Percentiles rank a stretch among this genome's conserved stretches.
Evolutionary conservation across 441 rosid species (phyloP).

Genomic region (Breynia disticha): DNA sequence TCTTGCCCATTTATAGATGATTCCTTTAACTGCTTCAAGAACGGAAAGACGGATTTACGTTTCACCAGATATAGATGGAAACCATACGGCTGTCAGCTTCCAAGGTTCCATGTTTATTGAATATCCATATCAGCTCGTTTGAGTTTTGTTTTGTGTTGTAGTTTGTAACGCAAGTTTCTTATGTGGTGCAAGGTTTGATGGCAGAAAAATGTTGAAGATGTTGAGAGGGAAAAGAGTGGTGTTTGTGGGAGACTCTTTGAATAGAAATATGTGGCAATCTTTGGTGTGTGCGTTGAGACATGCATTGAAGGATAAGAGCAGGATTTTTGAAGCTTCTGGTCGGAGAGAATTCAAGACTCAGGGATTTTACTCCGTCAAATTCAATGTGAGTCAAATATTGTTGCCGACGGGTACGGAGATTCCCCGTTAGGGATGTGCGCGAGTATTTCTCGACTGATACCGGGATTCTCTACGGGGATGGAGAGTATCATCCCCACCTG

Average conservation of each 20-base stretch:
- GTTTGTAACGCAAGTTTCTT: background rate
- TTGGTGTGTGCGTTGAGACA: conserved; percentile 48
- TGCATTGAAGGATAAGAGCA: conserved; percentile 28
- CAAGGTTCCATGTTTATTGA: conserved; percentile 31
- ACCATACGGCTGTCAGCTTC: conserved; percentile 52
- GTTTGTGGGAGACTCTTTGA: conserved; percentile 67
- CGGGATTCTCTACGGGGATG: no score
- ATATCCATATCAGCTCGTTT: background rate
- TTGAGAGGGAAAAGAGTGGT: conserved; percentile 47
- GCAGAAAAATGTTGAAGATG: conserved; percentile 46
- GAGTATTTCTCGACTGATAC: no score
- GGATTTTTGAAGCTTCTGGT: conserved; percentile 47
- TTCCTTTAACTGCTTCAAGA: conserved; percentile 50
- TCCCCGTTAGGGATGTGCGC: no score
- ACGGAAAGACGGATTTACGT: conserved; percentile 49
- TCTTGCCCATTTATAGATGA: conserved; percentile 56
- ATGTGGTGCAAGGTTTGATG: conserved; percentile 41
- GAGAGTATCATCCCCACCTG: no score
- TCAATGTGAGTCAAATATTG: conserved; percentile 31
- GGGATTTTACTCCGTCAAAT: conserved; percentile 50
- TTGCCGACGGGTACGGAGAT: no score
- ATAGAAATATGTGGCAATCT: conserved; percentile 83
- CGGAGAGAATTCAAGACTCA: conserved; percentile 34
- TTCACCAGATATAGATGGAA: conserved; percentile 50
- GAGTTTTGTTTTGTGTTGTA: background rate